Evolutionary conservation across 192 early-diverging fungal genomes (phyloP), one percentile per base, ranked within the genome.

Genomic region (Entomortierella chlamydospora): DNA sequence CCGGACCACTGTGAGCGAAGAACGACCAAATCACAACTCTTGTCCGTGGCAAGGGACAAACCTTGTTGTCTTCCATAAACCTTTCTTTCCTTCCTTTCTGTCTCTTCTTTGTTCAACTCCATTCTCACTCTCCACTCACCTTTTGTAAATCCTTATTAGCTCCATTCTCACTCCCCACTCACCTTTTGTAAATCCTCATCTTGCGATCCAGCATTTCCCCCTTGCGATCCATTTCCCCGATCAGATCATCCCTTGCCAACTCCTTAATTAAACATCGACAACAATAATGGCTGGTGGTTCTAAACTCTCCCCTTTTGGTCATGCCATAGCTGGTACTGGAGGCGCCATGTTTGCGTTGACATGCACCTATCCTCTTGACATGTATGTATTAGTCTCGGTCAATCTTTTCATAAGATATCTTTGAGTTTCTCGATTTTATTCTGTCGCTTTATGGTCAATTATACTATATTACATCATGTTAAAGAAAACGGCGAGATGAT

Each of bases 291-390:
- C 76, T 49, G 76, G 68, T 33, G 76, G 68, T 41, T 79, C 76
- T 22, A 79, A 79, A 57, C 85, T 96, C 49, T 89, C 95, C 30
- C 96, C 97, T 28, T 85, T 98, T 51, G 95, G 93, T 22, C 93
- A 99, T 79, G 98, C 98, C 10, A 87, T 94, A 42, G 91, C 98
- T 18, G 98, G 98, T 17, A 91, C 97, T 12, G 86, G 92, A 31
- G 95, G 97, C 57, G 95, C 97, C 20, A 93, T 95, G 69, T 92
- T 97, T 57, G 96, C 98, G 20, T 90, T 97, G 73, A 85, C 92
- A 26, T 83, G 95, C 47, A 93, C 95, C 42, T 99, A 98, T 84
- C 98, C 98, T 17, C 90, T 98, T 28, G 98, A 99, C 82, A 97
- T 96, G 94, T 96, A 86, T 84, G 90, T 84, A 51, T 18, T 6